Conservation (phyloP, 2,329 filamentous ascomycete species). For the Sarocladium brachiariae region DNA sequence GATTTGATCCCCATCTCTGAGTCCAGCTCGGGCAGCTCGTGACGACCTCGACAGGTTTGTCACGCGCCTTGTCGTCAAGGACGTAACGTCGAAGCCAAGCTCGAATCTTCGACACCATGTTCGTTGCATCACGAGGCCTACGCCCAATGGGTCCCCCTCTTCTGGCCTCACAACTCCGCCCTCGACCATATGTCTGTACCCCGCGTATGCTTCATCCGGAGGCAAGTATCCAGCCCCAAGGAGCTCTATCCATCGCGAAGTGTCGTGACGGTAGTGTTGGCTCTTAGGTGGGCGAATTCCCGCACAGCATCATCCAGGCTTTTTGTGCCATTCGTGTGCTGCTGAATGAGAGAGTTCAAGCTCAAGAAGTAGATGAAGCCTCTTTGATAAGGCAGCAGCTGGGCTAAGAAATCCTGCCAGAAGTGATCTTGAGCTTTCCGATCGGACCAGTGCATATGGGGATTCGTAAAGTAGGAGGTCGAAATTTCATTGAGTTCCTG, state of each 20-base stretch:
- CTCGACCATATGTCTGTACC: background rate
- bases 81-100: background rate
- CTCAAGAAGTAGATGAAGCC: background rate
- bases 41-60: background rate
- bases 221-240: background rate
- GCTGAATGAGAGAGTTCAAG: background rate
- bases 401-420: background rate
- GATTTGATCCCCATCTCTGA: background rate
- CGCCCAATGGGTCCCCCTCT: background rate
- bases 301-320: background rate
- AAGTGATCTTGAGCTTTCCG: background rate
- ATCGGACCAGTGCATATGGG: background rate
- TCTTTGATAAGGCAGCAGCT: background rate
- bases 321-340: conserved; percentile 1
- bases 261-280: background rate
- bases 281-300: background rate
- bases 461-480: background rate
- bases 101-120: background rate
- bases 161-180: background rate
- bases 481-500: conserved; percentile 1
- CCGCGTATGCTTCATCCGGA: background rate
- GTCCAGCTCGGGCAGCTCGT: background rate
- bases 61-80: background rate
- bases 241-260: background rate
- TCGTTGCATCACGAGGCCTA: background rate